These are phyloP conservation scores for Mycena belliarum DNA, from an alignment of 768 basidiomycete species.

Conservation along the genomic window DNA sequence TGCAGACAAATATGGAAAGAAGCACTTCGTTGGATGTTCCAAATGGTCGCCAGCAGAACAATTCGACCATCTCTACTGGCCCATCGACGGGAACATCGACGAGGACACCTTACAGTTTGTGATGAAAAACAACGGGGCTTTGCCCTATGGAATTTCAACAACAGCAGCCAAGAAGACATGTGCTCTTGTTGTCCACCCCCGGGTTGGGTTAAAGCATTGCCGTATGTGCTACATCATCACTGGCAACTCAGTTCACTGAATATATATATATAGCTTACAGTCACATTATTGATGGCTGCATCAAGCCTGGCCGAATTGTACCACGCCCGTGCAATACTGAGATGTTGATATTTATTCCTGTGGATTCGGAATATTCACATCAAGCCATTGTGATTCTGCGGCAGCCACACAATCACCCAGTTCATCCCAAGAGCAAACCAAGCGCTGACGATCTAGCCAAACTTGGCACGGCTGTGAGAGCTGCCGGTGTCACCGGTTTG, in stretches of 20 bases:
- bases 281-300: background rate
- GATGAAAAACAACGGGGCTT: background rate
- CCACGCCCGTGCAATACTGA: background rate
- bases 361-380: background rate
- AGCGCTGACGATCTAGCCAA: background rate
- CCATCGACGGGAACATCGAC: background rate
- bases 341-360: background rate
- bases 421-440: conserved; percentile 6
- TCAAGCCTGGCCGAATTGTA: background rate
- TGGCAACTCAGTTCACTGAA: no score
- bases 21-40: conserved; percentile 6
- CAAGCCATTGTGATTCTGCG: background rate
- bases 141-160: background rate
- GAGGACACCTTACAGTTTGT: background rate
- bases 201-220: conserved; percentile 1
- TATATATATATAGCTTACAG: background rate
- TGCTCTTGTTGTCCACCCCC: conserved; percentile 3
- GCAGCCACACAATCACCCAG: conserved; percentile 8
- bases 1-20: background rate
- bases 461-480: background rate
- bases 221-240: background rate
- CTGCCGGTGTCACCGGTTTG: background rate
- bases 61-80: background rate
- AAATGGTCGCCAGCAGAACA: background rate
- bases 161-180: background rate